phyloP scores from a whole-genome alignment of 2,329 filamentous ascomycete genomes.

The Pseudocercospora ulei region DNA sequence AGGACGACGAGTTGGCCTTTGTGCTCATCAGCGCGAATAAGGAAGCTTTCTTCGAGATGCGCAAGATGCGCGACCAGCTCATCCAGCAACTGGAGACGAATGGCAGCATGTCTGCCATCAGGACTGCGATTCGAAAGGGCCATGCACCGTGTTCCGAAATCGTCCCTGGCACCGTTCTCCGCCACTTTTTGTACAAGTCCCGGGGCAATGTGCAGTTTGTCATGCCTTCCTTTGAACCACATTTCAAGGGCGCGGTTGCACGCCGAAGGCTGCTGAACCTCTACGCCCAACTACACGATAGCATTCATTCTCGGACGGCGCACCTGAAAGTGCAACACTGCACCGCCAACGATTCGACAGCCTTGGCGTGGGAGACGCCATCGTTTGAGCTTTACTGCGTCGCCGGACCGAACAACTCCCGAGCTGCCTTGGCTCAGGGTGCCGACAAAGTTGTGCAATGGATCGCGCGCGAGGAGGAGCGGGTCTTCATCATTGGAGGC shows the following conservation, averaged over 20 bases:
- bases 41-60: conserved; percentile 84
- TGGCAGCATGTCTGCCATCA: conserved; percentile 64
- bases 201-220: conserved; percentile 89
- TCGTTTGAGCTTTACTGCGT: conserved; percentile 91
- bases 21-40: conserved; percentile 87
- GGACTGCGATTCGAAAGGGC: conserved; percentile 58
- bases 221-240: conserved; percentile 70
- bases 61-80: conserved; percentile 57
- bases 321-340: conserved; percentile 80
- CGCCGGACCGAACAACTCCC: conserved; percentile 59
- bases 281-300: conserved; percentile 75
- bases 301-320: conserved; percentile 73
- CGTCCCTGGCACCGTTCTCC: conserved; percentile 66
- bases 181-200: conserved; percentile 94
- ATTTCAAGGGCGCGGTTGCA: conserved; percentile 45
- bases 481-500: conserved; percentile 94
- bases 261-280: conserved; percentile 59
- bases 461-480: conserved; percentile 83
- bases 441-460: conserved; percentile 86
- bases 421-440: conserved; percentile 64
- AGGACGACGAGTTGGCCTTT: conserved; percentile 64
- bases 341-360: conserved; percentile 62
- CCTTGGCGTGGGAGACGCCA: conserved; percentile 82
- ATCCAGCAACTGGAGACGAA: conserved; percentile 65
- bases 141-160: conserved; percentile 65